Base-by-base conservation (phyloP, 2,329 filamentous ascomycete species). In the Beauveria sp. region DNA sequence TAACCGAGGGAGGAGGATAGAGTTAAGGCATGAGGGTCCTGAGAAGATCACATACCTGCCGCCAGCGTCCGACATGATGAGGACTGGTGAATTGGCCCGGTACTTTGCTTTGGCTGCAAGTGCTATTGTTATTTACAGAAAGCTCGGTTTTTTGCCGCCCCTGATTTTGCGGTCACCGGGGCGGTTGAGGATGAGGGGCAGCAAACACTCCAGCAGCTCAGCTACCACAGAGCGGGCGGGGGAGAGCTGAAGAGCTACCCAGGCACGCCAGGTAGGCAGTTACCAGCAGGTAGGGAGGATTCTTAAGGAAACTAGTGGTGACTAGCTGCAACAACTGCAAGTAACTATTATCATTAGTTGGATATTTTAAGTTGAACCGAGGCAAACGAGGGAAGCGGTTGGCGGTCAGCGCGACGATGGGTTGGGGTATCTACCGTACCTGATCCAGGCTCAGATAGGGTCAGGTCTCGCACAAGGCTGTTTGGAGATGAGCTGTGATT, bases 21-120 rank as follows among this genome's bases (percentile, higher is more conserved):
- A 26, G 41, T 16, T 1, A 16, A 14, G 44, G 22, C 30, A 50
- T 40, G 5, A 30, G 34, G 30, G 46, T 10, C 18, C 22, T 8
- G 44, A 48, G 34, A 9, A 46, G 20, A 34, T 41, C 10, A 62
- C 66, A 55, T 66, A 73, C 71, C 66, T 69, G 16, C 71, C 69
- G 59, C 69, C 68, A 41, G 69, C 64, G 44, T 73, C 70, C 37
- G 71, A 70, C 71, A 73, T 73, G 61, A 18, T 48, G 65, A 64
- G n/a, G 5, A 24, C 37, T 34, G 34, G 37, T n/a, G 30, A 52
- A 52, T 56, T 52, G 59, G 26, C 46, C 52, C 24, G 34, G n/a
- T 22, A 34, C 47, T 47, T 54, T 47, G 41, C 48, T 40, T 52
- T 10, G 34, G 46, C 6, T 40, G 56, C 40, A 40, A 34, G 57